A percentile compares a stretch with the other conserved stretches of the same genome.
phyloP scores from a whole-genome alignment of 2,329 filamentous ascomycete species.

The Arthroderma sp. region DNA sequence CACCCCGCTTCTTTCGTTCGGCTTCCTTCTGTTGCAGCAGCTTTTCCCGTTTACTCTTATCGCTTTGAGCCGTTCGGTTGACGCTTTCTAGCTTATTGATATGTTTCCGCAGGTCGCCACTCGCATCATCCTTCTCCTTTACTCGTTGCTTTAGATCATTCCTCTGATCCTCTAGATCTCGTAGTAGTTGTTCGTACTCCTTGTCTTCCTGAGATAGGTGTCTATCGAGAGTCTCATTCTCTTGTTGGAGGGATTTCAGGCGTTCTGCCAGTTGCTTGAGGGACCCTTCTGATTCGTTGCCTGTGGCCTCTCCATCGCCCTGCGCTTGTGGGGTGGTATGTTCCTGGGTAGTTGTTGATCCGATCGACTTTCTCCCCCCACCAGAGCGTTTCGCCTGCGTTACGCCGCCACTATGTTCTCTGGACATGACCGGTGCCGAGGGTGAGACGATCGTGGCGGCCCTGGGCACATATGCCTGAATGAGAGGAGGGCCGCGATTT shows the following conservation, averaged over 20 bases:
- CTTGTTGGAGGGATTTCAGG: slow-evolving; percentile 66
- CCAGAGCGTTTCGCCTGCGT: slow-evolving; percentile 51
- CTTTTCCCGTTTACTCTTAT: slow-evolving; percentile 64
- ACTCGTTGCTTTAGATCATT: slow-evolving; percentile 65
- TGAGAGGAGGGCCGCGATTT: slow-evolving; percentile 29
- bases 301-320: slow-evolving; percentile 30
- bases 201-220: slow-evolving; percentile 57
- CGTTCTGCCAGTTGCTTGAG: slow-evolving; percentile 69
- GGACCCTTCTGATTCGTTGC: slow-evolving; percentile 51
- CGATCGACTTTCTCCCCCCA: slow-evolving; percentile 56
- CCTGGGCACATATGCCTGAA: slow-evolving; percentile 43
- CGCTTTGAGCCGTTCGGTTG: slow-evolving; percentile 68
- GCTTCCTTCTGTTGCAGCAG: slow-evolving; percentile 48
- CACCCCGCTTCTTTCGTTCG: slow-evolving; percentile 48
- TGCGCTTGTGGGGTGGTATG: slow-evolving; percentile 29
- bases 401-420: slow-evolving; percentile 52
- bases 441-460: slow-evolving; percentile 48
- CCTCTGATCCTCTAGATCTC: slow-evolving; percentile 62
- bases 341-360: slow-evolving; percentile 49
- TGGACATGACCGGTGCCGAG: slow-evolving; percentile 46
- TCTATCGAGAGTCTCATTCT: slow-evolving; percentile 66
- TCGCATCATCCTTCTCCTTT: slow-evolving; percentile 84
- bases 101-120: slow-evolving; percentile 68
- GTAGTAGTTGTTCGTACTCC: slow-evolving; percentile 54
- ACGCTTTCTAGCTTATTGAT: slow-evolving; percentile 67